These are phyloP conservation scores for Puccinia novopanici DNA, from an alignment of 1,284 basidiomycete species.

Conservation along the genomic window DNA sequence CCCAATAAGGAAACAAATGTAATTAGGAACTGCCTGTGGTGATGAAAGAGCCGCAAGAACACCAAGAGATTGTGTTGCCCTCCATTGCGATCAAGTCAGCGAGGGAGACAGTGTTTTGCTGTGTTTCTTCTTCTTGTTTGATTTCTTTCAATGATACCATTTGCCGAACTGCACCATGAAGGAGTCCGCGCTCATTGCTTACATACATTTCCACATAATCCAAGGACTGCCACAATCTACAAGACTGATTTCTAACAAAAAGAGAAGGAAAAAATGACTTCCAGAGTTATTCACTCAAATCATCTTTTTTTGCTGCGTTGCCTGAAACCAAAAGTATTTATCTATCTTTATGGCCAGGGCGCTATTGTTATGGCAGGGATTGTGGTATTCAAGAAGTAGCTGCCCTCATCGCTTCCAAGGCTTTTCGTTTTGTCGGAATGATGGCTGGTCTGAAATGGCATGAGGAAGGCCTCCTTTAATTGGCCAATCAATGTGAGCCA, in stretches of 20 bases:
- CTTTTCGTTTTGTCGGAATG: too few relatives aligned
- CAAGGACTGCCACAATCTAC: slow-evolving; percentile 20
- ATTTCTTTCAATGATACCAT: not conserved
- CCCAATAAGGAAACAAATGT: not conserved
- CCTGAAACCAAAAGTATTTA: slow-evolving; percentile 42
- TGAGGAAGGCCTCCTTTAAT: too few relatives aligned
- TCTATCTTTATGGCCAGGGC: slow-evolving; percentile 35
- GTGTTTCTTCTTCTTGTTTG: not conserved
- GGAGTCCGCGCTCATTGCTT: slow-evolving; percentile 7
- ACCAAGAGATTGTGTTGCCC: not conserved
- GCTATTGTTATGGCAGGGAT: slow-evolving; percentile 4
- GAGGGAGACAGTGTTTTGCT: not conserved
- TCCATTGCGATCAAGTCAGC: not conserved
- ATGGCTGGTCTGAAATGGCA: too few relatives aligned
- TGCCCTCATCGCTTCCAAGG: slow-evolving; percentile 41
- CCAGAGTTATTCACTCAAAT: slow-evolving; percentile 17
- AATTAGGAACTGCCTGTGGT: not conserved
- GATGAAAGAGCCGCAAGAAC: not conserved
- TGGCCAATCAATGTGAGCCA: too few relatives aligned
- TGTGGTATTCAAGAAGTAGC: slow-evolving; percentile 39
- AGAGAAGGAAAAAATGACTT: not conserved
- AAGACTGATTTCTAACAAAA: not conserved
- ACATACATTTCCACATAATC: slow-evolving; percentile 7
- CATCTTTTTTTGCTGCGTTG: slow-evolving; percentile 48
- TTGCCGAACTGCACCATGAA: not conserved